phyloP scores from a whole-genome alignment of 1,284 basidiomycete genomes.

The Rhodotorula sp. region DNA sequence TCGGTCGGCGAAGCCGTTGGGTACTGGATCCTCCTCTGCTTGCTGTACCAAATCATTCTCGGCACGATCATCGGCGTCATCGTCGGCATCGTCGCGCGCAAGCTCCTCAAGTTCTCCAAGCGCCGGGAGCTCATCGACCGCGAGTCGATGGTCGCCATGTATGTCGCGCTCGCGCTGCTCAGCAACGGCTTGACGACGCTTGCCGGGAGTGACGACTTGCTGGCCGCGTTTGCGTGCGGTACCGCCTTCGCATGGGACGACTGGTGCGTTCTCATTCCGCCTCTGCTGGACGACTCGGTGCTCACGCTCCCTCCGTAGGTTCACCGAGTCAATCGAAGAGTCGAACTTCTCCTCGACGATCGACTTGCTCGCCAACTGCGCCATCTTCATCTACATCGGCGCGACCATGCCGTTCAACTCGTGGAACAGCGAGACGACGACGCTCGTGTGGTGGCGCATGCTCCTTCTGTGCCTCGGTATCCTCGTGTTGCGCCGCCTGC shows the following conservation, averaged over 20 bases:
- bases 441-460: constrained; percentile 77
- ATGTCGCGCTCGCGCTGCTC: constrained; percentile 71
- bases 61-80: constrained; percentile 76
- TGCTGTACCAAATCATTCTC: constrained; percentile 75
- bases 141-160: constrained; percentile 87
- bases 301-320: constrained; percentile 55
- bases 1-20: constrained; percentile 62
- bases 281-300: neutral
- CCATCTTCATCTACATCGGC: constrained; percentile 80
- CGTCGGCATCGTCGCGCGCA: constrained; percentile 79
- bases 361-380: constrained; percentile 45
- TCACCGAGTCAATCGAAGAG: constrained; percentile 94
- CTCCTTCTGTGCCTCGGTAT: constrained; percentile 77
- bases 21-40: constrained; percentile 74
- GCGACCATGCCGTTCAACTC: constrained; percentile 89
- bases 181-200: constrained; percentile 81
- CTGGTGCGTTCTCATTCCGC: constrained; percentile 10
- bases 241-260: constrained; percentile 95
- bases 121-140: constrained; percentile 86
- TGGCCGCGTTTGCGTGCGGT: constrained; percentile 93
- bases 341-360: constrained; percentile 95
- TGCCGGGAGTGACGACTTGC: constrained; percentile 88
- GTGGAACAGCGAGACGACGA: constrained; percentile 68
- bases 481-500: constrained; percentile 76
- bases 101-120: constrained; percentile 95